phyloP scores from a whole-genome alignment of 164 flowering plant genomes.

The Nymphaea colorata region DNA sequence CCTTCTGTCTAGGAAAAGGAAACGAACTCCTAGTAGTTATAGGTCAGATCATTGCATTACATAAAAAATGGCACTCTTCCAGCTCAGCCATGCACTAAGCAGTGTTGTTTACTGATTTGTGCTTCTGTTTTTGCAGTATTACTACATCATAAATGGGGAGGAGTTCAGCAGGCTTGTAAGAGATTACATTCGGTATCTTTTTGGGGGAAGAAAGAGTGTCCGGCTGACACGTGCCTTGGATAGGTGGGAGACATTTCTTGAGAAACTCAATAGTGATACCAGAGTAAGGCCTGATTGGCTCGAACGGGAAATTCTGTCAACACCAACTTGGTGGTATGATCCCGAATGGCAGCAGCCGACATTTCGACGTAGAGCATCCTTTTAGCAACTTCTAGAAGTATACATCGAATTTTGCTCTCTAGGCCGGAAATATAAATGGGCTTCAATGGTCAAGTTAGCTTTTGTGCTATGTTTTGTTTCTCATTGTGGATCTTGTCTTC shows the following conservation, averaged over 20 bases:
- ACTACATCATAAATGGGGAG: slow-evolving; percentile 43
- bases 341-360: slow-evolving; percentile 26
- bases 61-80: neutral
- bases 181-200: slow-evolving; percentile 41
- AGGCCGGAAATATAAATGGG: neutral
- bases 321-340: slow-evolving; percentile 47
- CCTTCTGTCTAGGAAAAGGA: too few relatives aligned
- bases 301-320: slow-evolving; percentile 38
- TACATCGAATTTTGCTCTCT: neutral
- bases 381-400: neutral
- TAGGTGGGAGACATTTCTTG: slow-evolving; percentile 17
- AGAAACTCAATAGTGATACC: slow-evolving; percentile 16
- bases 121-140: slow-evolving; percentile 35
- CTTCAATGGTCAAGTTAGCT: neutral
- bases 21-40: too few relatives aligned
- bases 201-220: slow-evolving; percentile 26
- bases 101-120: neutral
- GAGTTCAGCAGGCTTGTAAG: slow-evolving; percentile 27
- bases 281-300: slow-evolving; percentile 23
- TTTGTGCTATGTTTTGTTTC: too few relatives aligned
- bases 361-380: neutral
- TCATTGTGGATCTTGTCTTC: too few relatives aligned
- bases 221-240: slow-evolving; percentile 33
- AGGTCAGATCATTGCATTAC: too few relatives aligned
- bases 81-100: neutral